Evolutionary conservation across 208 protist species (phyloP).

Genomic region (Leishmania martiniquensis): DNA sequence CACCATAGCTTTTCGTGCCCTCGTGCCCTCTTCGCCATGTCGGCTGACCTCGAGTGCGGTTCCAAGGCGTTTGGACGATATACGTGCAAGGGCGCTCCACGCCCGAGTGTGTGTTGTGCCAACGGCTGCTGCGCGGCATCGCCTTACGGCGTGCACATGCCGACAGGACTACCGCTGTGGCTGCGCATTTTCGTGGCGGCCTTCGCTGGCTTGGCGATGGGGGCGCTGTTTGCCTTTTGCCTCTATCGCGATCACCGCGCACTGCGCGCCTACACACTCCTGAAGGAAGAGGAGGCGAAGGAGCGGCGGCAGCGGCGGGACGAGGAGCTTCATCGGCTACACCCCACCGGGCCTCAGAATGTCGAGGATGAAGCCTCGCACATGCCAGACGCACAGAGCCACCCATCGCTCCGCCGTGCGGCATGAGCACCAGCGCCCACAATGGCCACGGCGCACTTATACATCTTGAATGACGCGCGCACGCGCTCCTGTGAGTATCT

Average conservation of each 20-base stretch:
- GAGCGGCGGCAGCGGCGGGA: not conserved
- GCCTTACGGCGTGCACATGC: not conserved
- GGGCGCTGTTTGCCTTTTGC: constrained; percentile 6
- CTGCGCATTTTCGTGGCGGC: constrained; percentile 7
- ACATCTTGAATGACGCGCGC: not conserved
- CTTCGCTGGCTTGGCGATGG: not conserved
- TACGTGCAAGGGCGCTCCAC: constrained; percentile 21
- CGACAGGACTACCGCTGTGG: constrained; percentile 15
- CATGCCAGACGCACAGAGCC: not conserved
- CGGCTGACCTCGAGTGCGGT: constrained; percentile 15
- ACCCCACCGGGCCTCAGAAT: not conserved
- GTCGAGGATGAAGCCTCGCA: not conserved
- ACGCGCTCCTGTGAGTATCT: not conserved
- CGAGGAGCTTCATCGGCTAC: not conserved
- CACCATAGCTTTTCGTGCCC: not conserved
- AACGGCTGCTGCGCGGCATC: constrained; percentile 27
- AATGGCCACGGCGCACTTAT: not conserved
- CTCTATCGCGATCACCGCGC: constrained; percentile 17
- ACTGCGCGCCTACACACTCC: constrained; percentile 12
- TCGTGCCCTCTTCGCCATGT: not conserved
- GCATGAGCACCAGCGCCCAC: not conserved
- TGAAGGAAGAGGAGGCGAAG: not conserved
- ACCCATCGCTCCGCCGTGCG: not conserved
- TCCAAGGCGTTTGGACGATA: constrained; percentile 13
- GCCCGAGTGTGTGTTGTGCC: constrained; percentile 26